Base-by-base conservation (phyloP, 2,329 filamentous ascomycete genomes). In the Colletotrichum melonis region DNA sequence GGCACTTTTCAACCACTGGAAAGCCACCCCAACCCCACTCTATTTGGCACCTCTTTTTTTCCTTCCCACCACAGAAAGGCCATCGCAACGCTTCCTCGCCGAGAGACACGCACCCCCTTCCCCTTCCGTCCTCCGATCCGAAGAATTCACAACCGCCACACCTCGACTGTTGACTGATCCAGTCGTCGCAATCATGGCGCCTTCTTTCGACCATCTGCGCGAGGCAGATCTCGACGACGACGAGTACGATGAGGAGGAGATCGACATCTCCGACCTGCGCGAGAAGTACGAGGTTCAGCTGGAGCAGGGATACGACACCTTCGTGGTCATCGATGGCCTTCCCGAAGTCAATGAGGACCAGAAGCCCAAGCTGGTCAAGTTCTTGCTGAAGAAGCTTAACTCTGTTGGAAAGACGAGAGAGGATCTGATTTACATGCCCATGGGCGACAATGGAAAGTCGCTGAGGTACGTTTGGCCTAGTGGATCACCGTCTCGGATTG, bases 241-340 rank as follows among this genome's bases (percentile, higher is more conserved):
- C 80, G 93, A 95, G 82, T 93, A 93, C 82, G 95, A 98, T 82
- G 93, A 97, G 85, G 93, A 95, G 81, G 95, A 98, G 83, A 93
- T 98, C 84, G 96, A 98, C 83, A 95, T 97, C 83, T 96, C 94
- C 78, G 96, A 99, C 86, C 90, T 99, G 78, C 91, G 92, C 83
- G 95, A 97, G 84, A 95, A 97, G 85, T 98, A 95, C 83, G 95
- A 98, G 86, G 95, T 98, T 75, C 94, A 96, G 82, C 89, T 98
- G 77, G 97, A 99, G 84, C 94, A 97, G 84, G 97, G 97, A 72
- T 93, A 98, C 79, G 97, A 99, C 83, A 93, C 95, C 76, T 99
- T 99, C 81, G 94, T 99, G 76, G 95, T 98, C 75, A 91, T 98
- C 82, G 97, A 99, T 84, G 97, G 97, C 77, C 91, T 99, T 56